Base-by-base conservation (phyloP, 2,329 filamentous ascomycete genomes). In the Neonectria coccinea region DNA sequence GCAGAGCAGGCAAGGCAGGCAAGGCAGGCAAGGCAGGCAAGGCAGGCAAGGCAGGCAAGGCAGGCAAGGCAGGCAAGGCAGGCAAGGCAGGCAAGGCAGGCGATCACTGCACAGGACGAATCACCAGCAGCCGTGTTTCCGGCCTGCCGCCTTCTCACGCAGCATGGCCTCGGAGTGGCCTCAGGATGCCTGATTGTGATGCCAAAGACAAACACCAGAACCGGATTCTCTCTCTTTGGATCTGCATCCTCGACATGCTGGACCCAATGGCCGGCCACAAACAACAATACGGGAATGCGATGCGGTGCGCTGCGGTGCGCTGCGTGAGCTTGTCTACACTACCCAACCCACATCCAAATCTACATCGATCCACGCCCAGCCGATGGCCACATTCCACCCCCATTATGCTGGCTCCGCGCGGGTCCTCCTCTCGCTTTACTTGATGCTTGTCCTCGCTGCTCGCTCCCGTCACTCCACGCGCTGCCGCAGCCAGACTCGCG, bases 401-500 rank as follows among this genome's bases (percentile, higher is more conserved):
- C 25, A 25, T 25, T 25, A 25, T 25, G 36, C 14, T 39, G 27
- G 47, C 47, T 48, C 29, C 48, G 4, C 48, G 29, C 48, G 11
- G 48, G n/a, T 33, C 48, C 29, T 33, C 48, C 29, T 33, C 29
- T 42, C 39, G 48, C 29, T 27, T 39, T 56, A 55, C 48, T 20
- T 39, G 44, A 51, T 18, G 50, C 44, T 48, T 31, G 51, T 16
- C 57, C 50, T 51, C 57, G n/a, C 50, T 54, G 41, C 57, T 39
- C 29, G 29, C 57, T 42, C 39, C 39, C 41, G 41, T 39, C 29
- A 29, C 50, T 42, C 39, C 39, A 42, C 39, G 41, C 39, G 50
- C 57, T 36, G 57, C 57, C 48, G 48, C 57, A 59, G 57, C 41
- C 57, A 59, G 31, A 48, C 20, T 44, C 57, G 29, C 44, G 41